Evolutionary conservation across 2,329 filamentous ascomycete species (phyloP).

Genomic region (Exophiala alcalophila): DNA sequence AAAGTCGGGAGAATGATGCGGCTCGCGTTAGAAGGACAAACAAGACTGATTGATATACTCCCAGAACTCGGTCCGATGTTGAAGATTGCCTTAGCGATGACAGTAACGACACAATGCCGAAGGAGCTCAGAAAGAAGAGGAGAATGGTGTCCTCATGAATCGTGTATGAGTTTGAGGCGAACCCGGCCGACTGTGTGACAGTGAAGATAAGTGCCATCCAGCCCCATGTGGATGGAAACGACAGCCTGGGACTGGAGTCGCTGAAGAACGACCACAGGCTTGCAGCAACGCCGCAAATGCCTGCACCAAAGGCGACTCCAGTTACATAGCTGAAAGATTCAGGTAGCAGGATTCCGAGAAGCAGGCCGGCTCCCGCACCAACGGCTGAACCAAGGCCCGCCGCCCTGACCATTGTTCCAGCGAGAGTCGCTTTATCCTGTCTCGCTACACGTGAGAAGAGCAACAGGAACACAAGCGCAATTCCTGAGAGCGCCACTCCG

Average conservation of each 20-base stretch:
- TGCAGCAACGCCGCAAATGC: conserved; percentile 45
- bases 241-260: conserved; percentile 30
- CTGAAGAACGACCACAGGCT: conserved; percentile 14
- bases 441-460: conserved; percentile 65
- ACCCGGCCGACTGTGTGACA: conserved; percentile 83
- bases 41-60: conserved; percentile 77
- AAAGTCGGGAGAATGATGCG: conserved; percentile 85
- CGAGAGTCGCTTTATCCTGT: conserved; percentile 54
- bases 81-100: conserved; percentile 71
- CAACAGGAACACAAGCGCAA: conserved; percentile 65
- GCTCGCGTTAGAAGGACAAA: conserved; percentile 77
- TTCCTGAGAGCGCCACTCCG: conserved; percentile 68
- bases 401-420: conserved; percentile 51
- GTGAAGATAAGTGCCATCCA: conserved; percentile 80
- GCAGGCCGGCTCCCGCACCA: conserved; percentile 39
- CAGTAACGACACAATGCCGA: conserved; percentile 71
- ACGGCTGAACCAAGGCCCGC: conserved; percentile 49
- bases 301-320: conserved; percentile 38
- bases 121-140: conserved; percentile 84
- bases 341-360: conserved; percentile 19
- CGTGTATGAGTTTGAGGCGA: conserved; percentile 96
- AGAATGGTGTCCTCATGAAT: conserved; percentile 98
- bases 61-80: conserved; percentile 67
- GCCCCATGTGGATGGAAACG: conserved; percentile 81
- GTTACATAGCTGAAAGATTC: conserved; percentile 19